These are phyloP conservation scores for Thinopyrum elongatum DNA, from an alignment of 176 grass and related monocot species.

Conservation along the genomic window DNA sequence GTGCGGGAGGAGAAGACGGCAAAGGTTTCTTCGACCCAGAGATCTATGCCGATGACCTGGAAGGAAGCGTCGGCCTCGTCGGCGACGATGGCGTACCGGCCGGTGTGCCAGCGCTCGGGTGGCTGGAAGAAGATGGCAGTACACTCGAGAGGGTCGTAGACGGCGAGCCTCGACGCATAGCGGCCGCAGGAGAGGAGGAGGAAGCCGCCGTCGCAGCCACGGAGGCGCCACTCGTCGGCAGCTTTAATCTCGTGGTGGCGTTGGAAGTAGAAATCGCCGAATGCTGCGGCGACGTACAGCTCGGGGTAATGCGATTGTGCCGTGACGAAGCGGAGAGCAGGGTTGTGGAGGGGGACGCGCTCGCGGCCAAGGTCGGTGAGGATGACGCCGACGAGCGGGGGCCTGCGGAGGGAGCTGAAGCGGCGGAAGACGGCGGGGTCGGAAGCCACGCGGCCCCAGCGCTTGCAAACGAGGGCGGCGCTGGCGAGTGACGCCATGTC, in stretches of 20 bases:
- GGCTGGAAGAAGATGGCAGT: background rate
- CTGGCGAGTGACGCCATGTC: constrained; percentile 14
- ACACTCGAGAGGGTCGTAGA: constrained; percentile 8
- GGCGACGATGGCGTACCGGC: background rate
- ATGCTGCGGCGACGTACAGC: background rate
- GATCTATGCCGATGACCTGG: background rate
- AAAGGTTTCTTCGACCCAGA: too few relatives aligned
- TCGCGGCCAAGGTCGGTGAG: background rate
- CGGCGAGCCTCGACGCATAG: background rate
- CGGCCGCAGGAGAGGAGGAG: constrained; percentile 12
- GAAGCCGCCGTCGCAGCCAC: background rate
- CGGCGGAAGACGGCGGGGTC: background rate
- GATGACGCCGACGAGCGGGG: constrained; percentile 18
- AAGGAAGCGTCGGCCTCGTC: constrained; percentile 10
- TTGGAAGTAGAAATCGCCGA: background rate
- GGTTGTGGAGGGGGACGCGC: background rate
- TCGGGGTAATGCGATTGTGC: background rate
- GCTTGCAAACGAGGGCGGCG: constrained; percentile 8
- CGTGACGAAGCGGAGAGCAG: background rate
- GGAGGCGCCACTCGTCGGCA: constrained; percentile 7
- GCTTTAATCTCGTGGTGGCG: background rate
- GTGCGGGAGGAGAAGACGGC: constrained; percentile 25
- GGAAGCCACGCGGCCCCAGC: constrained; percentile 11
- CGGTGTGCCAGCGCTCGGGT: background rate
- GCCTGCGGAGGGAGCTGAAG: background rate